phyloP scores from a whole-genome alignment of 495 filamentous ascomycete species.

The Hypomontagnella submonticulosa region DNA sequence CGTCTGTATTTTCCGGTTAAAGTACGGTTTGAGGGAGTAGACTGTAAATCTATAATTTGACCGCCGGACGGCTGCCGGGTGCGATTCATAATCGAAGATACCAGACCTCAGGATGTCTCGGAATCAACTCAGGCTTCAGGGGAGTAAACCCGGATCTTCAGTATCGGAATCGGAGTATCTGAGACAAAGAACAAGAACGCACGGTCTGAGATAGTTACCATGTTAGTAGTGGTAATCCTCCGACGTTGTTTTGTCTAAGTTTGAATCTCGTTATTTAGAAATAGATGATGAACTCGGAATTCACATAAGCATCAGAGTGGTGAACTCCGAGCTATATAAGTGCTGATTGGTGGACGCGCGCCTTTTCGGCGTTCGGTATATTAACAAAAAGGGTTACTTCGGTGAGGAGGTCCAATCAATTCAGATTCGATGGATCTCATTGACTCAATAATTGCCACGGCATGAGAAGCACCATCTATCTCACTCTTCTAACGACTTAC shows the following conservation, averaged over 20 bases:
- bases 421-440: not conserved
- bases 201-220: not conserved
- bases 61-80: slow-evolving; percentile 40
- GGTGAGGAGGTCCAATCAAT: slow-evolving; percentile 6
- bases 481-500: too few species aligned
- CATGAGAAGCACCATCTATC: too few species aligned
- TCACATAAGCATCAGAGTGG: slow-evolving; percentile 1
- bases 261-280: not conserved
- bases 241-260: slow-evolving; percentile 1
- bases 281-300: slow-evolving; percentile 4
- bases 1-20: slow-evolving; percentile 46
- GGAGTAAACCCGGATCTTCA: not conserved
- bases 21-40: slow-evolving; percentile 20
- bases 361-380: slow-evolving; percentile 28
- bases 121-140: slow-evolving; percentile 3
- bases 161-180: slow-evolving; percentile 14
- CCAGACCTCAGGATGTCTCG: not conserved
- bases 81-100: slow-evolving; percentile 34
- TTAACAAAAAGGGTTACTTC: slow-evolving; percentile 5
- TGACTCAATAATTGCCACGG: not conserved
- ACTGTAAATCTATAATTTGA: slow-evolving; percentile 48
- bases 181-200: too few species aligned
- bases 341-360: slow-evolving; percentile 19
- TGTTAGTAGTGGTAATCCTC: not conserved
- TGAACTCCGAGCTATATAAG: slow-evolving; percentile 22